These are phyloP conservation scores for Melanomma pulvis-pyrius DNA, from an alignment of 495 filamentous ascomycete genomes.

Conservation along the genomic window DNA sequence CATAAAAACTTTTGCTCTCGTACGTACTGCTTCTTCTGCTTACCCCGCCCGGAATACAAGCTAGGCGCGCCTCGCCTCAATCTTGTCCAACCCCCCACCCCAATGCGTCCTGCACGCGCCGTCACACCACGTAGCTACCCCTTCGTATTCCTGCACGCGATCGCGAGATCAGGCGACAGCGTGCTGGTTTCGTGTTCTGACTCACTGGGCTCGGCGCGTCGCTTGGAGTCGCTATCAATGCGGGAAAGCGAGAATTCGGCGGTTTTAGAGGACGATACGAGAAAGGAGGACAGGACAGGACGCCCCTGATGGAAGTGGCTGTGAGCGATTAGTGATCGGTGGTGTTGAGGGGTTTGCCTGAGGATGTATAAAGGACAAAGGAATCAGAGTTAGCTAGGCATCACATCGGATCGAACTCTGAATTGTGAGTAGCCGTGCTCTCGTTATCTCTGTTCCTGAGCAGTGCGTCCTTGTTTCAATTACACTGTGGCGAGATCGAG, in stretches of 20 bases:
- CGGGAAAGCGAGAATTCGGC: background rate
- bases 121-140: background rate
- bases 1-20: no score
- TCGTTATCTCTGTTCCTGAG: background rate
- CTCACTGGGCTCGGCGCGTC: constrained; percentile 24
- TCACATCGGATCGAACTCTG: background rate
- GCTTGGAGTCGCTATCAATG: constrained; percentile 14
- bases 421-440: background rate
- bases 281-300: background rate
- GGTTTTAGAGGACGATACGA: background rate
- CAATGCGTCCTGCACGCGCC: constrained; percentile 4
- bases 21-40: no score
- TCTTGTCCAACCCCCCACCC: background rate
- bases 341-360: background rate
- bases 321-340: constrained; percentile 17
- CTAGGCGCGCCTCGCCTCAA: background rate
- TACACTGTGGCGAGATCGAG: background rate
- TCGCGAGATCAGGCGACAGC: constrained; percentile 25
- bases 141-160: background rate
- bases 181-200: constrained; percentile 24
- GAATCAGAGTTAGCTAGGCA: background rate
- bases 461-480: background rate
- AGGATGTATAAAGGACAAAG: background rate
- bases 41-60: no score
- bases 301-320: background rate